phyloP scores from a whole-genome alignment of 768 basidiomycete genomes.

The Lentinula detonsa region DNA sequence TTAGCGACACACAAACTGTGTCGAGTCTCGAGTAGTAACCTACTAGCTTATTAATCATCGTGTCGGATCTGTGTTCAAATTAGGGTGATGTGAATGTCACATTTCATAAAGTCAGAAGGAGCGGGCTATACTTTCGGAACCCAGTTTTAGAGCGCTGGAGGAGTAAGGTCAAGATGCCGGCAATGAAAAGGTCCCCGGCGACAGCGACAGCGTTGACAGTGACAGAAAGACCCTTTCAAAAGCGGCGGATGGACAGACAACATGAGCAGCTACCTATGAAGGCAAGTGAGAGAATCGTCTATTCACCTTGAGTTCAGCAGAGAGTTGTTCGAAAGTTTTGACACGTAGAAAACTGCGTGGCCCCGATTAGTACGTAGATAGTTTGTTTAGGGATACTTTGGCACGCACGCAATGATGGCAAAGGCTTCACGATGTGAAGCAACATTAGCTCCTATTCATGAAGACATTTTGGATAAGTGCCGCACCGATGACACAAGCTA shows the following conservation, averaged over 20 bases:
- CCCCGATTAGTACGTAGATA: not conserved
- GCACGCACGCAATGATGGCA: conserved; percentile 6
- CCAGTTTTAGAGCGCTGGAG: conserved; percentile 41
- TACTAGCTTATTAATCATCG: conserved; percentile 40
- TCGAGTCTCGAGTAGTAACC: conserved; percentile 3
- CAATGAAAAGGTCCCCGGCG: conserved; percentile 41
- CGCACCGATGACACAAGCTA: conserved; percentile 27
- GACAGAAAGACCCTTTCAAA: conserved; percentile 29
- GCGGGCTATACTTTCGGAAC: conserved; percentile 30
- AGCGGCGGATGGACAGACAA: not conserved
- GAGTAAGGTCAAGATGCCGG: conserved; percentile 32
- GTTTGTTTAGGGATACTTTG: not conserved
- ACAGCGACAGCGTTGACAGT: conserved; percentile 39
- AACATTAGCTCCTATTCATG: not conserved
- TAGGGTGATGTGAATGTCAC: not conserved
- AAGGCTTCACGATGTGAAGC: not conserved
- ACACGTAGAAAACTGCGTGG: conserved; percentile 22
- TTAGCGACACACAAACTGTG: not conserved
- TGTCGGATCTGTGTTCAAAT: conserved; percentile 31
- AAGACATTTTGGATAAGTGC: not conserved
- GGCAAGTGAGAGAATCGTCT: not conserved
- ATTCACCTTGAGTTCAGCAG: conserved; percentile 26
- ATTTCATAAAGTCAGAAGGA: not conserved
- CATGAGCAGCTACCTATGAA: not conserved
- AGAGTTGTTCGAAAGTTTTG: conserved; percentile 27